Evolutionary conservation across 2,329 filamentous ascomycete genomes (phyloP), one percentile per base, ranked within the genome.

Genomic region (Aspergillus piperis): DNA sequence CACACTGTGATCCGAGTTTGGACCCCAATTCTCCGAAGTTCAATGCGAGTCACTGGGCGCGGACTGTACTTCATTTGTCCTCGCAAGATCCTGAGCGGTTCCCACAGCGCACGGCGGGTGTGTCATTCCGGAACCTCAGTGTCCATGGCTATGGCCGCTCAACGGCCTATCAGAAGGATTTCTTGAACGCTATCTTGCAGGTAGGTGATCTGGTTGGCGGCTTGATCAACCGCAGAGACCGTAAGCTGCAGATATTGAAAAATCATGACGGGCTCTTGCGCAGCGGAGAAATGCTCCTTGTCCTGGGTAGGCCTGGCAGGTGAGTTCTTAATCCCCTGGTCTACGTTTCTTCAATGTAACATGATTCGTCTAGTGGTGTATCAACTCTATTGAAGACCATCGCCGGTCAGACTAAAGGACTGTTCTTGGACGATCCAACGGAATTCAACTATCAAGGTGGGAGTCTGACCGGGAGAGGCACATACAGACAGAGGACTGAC

Each of bases 341-440:
- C 23, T 4, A 10, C 15, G 3, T 17, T 17, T 11, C n/a, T 32
- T 21, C 2, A 50, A 15, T 10, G 27, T 30, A 27, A 5, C 17
- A 17, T 8, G 15, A 17, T 19, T 7, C 4, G 15, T 44, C 8
- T 8, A 54, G 53, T 25, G 73, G 73, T 49, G 94, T 91, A 75
- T 90, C 88, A 11, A 94, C 91, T 2, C 86, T 93, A 64, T 80
- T 95, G 60, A 94, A 94, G 80, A 90, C 90, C 0, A 84, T 94
- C 64, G 85, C 90, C 8, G 90, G 90, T 63, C 90, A 93, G 75
- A 90, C 88, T 42, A 88, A 91, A 66, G 90, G 90, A 50, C 88
- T 93, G 69, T 84, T 83, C 64, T 81, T 93, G 19, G 88, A 90
- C 52, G 76, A 87, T 2, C 75, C 80, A 5, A 88, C 89, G 0